Conservation (phyloP, 768 basidiomycete genomes). For the Sporobolomyces roseus region DNA sequence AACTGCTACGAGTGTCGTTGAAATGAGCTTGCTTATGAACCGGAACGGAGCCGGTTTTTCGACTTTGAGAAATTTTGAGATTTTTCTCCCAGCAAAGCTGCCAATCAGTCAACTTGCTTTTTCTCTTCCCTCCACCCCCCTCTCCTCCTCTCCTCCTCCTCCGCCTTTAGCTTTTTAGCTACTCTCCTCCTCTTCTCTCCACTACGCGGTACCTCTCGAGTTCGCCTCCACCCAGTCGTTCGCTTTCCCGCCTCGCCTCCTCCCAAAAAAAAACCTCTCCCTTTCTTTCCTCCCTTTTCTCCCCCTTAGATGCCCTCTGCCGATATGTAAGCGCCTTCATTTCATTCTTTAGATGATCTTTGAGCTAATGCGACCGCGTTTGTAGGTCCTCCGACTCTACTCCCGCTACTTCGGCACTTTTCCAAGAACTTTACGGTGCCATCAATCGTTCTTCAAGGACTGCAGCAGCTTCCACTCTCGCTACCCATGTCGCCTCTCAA, state of each 20-base stretch:
- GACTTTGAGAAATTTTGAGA: not conserved
- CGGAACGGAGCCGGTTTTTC: too few species aligned
- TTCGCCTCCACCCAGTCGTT: not conserved
- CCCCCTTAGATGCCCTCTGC: constrained; percentile 5
- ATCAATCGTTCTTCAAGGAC: constrained; percentile 37
- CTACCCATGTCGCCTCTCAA: constrained; percentile 37
- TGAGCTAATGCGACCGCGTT: not conserved
- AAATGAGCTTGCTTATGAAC: too few species aligned
- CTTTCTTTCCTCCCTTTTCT: not conserved
- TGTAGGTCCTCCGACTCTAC: constrained; percentile 14
- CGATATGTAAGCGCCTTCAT: constrained; percentile 7
- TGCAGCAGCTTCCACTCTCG: constrained; percentile 39
- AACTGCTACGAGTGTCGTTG: too few species aligned
- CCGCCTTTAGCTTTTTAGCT: too few species aligned
- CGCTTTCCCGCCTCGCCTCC: constrained; percentile 2
- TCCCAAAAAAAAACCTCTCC: not conserved
- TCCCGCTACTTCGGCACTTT: constrained; percentile 32
- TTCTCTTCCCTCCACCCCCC: not conserved
- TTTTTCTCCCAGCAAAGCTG: not conserved
- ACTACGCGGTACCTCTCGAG: too few species aligned
- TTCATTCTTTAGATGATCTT: too few species aligned
- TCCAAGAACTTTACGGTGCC: constrained; percentile 39
- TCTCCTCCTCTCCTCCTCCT: not conserved
- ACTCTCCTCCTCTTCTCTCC: too few species aligned
- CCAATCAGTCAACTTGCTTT: not conserved